Percentiles rank a stretch among this genome's conserved stretches.
Evolutionary conservation across 176 grass and related monocot genomes (phyloP).

Genomic region (Musa schizocarpa): DNA sequence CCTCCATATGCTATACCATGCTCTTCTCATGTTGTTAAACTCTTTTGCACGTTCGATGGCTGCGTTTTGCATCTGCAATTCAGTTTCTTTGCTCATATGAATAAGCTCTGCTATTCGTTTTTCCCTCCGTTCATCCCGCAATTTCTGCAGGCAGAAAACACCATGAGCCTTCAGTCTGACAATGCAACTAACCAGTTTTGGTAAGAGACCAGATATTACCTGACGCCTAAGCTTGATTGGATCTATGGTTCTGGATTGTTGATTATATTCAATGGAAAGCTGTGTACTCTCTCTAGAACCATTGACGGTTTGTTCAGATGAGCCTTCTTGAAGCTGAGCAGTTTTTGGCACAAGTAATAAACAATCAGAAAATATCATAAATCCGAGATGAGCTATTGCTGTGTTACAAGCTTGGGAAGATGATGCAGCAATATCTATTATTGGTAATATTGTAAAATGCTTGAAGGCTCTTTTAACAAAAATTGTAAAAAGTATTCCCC

Average conservation of each 20-base stretch:
- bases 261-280: neutral
- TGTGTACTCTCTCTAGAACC: neutral
- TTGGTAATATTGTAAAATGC: too few species aligned
- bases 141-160: conserved; percentile 12
- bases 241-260: neutral
- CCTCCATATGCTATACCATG: conserved; percentile 21
- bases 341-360: neutral
- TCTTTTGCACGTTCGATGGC: conserved; percentile 20
- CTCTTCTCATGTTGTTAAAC: conserved; percentile 9
- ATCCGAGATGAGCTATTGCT: neutral
- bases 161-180: neutral
- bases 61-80: conserved; percentile 17
- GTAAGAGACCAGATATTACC: neutral
- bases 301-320: neutral
- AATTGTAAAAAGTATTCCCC: too few species aligned
- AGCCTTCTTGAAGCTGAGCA: neutral
- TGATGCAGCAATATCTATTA: too few species aligned
- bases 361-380: neutral
- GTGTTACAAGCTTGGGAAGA: neutral
- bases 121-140: conserved; percentile 2
- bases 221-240: conserved; percentile 5
- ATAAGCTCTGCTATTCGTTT: conserved; percentile 6
- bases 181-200: neutral
- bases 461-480: too few species aligned
- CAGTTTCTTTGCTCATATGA: conserved; percentile 16